Conservation (phyloP, 2,329 filamentous ascomycete species). For the Fusarium sp. region DNA sequence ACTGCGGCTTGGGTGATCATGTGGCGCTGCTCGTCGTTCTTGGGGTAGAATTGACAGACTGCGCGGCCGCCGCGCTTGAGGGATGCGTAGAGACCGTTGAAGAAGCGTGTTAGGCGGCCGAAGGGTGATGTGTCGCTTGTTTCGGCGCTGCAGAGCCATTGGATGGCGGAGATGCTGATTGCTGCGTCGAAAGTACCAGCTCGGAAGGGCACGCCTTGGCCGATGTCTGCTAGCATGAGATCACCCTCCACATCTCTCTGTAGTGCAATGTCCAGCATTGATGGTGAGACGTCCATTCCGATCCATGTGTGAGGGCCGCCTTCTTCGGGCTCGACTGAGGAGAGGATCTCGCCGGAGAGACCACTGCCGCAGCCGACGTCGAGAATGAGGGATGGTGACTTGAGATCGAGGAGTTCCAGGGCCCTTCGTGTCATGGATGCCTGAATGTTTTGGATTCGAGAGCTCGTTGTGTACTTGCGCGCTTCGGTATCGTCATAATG, state of each 20-base stretch:
- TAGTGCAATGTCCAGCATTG: slow-evolving; percentile 96
- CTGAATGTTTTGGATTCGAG: slow-evolving; percentile 95
- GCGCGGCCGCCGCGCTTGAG: slow-evolving; percentile 86
- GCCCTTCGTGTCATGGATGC: slow-evolving; percentile 93
- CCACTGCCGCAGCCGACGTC: slow-evolving; percentile 97
- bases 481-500: slow-evolving; percentile 98
- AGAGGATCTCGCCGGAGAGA: slow-evolving; percentile 92
- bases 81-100: slow-evolving; percentile 88
- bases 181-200: slow-evolving; percentile 94
- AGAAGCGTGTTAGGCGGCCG: slow-evolving; percentile 83
- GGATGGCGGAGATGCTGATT: slow-evolving; percentile 93
- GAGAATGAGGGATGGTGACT: slow-evolving; percentile 84
- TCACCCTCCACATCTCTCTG: slow-evolving; percentile 94
- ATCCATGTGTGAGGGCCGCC: slow-evolving; percentile 93
- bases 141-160: slow-evolving; percentile 98
- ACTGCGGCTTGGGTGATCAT: slow-evolving; percentile 95
- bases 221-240: slow-evolving; percentile 92
- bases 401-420: slow-evolving; percentile 87
- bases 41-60: slow-evolving; percentile 98
- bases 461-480: slow-evolving; percentile 96
- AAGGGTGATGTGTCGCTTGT: slow-evolving; percentile 83
- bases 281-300: slow-evolving; percentile 94
- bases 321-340: slow-evolving; percentile 71
- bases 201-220: slow-evolving; percentile 93
- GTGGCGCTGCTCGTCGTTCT: slow-evolving; percentile 87